Conservation (phyloP, 345 rosid species). For the Nasturtium officinale region DNA sequence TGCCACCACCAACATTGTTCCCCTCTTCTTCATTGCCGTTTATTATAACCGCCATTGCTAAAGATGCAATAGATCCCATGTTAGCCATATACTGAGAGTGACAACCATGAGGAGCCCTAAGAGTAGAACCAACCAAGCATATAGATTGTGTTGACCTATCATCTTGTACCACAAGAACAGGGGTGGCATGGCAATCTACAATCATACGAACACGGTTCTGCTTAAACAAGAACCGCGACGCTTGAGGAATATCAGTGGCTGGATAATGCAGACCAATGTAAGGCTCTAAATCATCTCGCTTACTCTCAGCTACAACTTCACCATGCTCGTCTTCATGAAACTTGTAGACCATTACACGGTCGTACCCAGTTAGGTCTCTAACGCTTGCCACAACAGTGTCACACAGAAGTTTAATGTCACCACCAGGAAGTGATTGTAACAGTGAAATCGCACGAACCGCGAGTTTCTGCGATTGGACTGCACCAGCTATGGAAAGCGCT, state of each 20-base stretch:
- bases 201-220: constrained; percentile 98
- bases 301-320: constrained; percentile 96
- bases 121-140: constrained; percentile 96
- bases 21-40: constrained; percentile 83
- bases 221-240: constrained; percentile 89
- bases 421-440: constrained; percentile 90
- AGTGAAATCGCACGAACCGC: constrained; percentile 92
- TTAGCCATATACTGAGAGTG: constrained; percentile 97
- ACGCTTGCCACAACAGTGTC: constrained; percentile 90
- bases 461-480: constrained; percentile 95
- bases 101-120: constrained; percentile 94
- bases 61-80: constrained; percentile 89
- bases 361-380: constrained; percentile 88
- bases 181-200: constrained; percentile 78
- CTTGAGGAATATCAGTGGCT: constrained; percentile 96
- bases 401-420: constrained; percentile 83
- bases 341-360: constrained; percentile 96
- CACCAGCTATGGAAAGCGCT: constrained; percentile 93
- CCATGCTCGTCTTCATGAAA: constrained; percentile 99
- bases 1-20: constrained; percentile 50
- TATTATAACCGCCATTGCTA: constrained; percentile 91
- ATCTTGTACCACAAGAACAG: constrained; percentile 68
- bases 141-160: constrained; percentile 80
- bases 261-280: constrained; percentile 96
- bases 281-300: constrained; percentile 79